Base-by-base conservation (phyloP, 2,329 filamentous ascomycete species). In the Rhexocercosporidium sp. region DNA sequence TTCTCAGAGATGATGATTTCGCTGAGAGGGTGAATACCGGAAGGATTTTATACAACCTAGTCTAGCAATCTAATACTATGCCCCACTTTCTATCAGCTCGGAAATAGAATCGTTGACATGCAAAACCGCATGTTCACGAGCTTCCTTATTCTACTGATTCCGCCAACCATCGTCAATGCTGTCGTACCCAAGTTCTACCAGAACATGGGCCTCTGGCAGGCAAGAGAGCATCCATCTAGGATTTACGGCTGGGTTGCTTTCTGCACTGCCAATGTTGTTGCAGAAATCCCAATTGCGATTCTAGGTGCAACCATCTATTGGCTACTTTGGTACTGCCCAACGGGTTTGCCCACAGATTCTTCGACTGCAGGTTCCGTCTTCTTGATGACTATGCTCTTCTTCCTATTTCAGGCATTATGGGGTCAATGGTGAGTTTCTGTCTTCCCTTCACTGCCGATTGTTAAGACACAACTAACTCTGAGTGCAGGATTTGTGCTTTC, bases 171-270 rank as follows among this genome's bases (percentile, higher is more conserved):
- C 60, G 85, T 94, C 75, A 94, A 94, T 77, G 86, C 83, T 14
- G 86, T 93, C 2, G 85, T 94, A 1, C 90, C 92, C n/a, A 93
- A 92, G 72, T 94, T 94, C 83, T 92, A 89, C 78, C 82, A 84
- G 72, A 92, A 92, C 77, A 87, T 91, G 77, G 84, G 85, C 0
- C 81, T 94, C 2, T 95, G 91, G 90, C 86, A 91, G 79, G 86
- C 87, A 0, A 85, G 92, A 49, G 92, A 95, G 77, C 85, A 90
- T 18, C 91, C 91, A 1, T 90, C 86, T 3, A 85, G 90, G 22
- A 93, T 93, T 66, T 95, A 94, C 77, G 89, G 89, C 62, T 94
- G 91, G 89, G 79, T 91, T 39, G 90, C 92, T 0, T 94, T 94
- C 78, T 88, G 85, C 74, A 92, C 90, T 0, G 90, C 92, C 0